Base-by-base conservation (phyloP, 1,139 yeast genomes). In the Geotrichum restrictum region DNA sequence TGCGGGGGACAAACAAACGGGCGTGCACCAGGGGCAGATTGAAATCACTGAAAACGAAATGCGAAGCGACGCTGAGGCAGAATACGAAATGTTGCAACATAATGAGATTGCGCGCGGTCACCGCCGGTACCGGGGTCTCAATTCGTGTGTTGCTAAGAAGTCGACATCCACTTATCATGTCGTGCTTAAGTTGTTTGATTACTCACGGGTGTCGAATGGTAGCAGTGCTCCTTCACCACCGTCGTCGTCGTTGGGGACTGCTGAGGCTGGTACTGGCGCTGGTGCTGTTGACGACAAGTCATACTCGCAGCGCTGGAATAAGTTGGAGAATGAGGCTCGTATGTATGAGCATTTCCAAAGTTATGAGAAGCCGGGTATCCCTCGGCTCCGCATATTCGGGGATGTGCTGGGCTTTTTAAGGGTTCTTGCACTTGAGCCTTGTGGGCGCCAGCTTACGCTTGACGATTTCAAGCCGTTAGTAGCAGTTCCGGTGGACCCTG, bases 341-440 rank as follows among this genome's bases (percentile, higher is more conserved):
- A 55, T 65, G 49, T 61, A 61, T 40, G 66, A 62, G 38, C 61
- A 62, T 39, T 54, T 65, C 14, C 59, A 55, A 16, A 49, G 50
- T 32, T 49, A 53, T 22, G 42, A 56, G 3, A 37, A 59, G 6
- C 36, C 27, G 3, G 47, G 52, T 5, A 59, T 62, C 1, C 64
- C 68, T 0, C 49, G 49, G 29, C 51, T 57, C n/a, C 54, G 61
- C 32, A 53, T 59, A 1, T 64, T 55, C 44, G 66, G 65, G 3
- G 61, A 58, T n/a, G 44, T 64, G 5, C 47, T 63, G 36, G 61
- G 61, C 6, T 54, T 55, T 24, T 54, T 62, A 31, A 57, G 60
- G 18, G 60, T 64, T 0, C 54, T 65, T 8, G 64, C 61, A 1
- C 45, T 64, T 11, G 60, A 61, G 45, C 60, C 64, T 3, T 60